phyloP scores from a whole-genome alignment of 2,329 filamentous ascomycete genomes.

The Botrytis tulipae region DNA sequence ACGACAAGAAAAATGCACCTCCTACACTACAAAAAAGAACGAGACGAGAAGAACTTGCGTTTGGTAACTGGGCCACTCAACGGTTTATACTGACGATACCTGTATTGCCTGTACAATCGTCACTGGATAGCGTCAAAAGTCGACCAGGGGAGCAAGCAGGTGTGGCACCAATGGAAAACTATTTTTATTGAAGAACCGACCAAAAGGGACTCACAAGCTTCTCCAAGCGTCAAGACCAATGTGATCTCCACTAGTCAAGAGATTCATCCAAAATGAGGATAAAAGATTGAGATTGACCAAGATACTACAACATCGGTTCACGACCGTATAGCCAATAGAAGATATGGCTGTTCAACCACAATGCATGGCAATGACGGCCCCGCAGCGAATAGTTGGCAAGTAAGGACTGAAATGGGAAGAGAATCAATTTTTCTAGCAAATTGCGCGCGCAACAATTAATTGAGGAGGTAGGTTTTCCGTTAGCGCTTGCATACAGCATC shows the following conservation, averaged over 20 bases:
- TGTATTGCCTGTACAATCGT: constrained; percentile 12
- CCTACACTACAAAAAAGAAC: constrained; percentile 17
- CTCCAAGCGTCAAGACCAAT: constrained; percentile 16
- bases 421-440: constrained; percentile 10
- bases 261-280: constrained; percentile 4
- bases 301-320: constrained; percentile 10
- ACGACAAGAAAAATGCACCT: constrained; percentile 20
- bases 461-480: not conserved
- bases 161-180: constrained; percentile 8
- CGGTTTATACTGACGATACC: constrained; percentile 19
- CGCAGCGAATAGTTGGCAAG: constrained; percentile 14
- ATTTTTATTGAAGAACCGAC: constrained; percentile 20
- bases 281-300: not conserved
- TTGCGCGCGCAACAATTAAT: constrained; percentile 21
- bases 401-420: not conserved
- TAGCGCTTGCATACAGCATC: constrained; percentile 18
- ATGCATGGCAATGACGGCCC: constrained; percentile 1
- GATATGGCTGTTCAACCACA: not conserved
- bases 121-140: constrained; percentile 12
- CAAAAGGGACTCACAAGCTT: constrained; percentile 9
- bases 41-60: constrained; percentile 11
- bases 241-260: not conserved
- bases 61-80: constrained; percentile 12
- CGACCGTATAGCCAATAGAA: constrained; percentile 12
- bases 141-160: not conserved